phyloP scores from a whole-genome alignment of 139 green algal species.

The Bryopsis sp. region DNA sequence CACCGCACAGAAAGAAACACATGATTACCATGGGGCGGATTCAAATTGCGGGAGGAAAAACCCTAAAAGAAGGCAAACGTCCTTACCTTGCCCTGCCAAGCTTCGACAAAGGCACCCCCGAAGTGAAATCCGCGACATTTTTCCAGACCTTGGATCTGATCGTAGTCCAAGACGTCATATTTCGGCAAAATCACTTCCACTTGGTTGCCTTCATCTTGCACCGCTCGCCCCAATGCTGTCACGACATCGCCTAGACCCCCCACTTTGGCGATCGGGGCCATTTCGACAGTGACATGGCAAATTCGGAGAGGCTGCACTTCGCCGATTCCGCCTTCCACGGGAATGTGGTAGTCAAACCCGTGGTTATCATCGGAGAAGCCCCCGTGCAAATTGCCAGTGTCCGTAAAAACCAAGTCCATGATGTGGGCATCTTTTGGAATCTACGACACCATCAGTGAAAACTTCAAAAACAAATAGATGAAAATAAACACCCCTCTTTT shows the following conservation, averaged over 20 bases:
- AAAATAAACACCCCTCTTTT: neutral
- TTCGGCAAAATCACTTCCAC: constrained; percentile 81
- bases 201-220: constrained; percentile 79
- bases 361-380: constrained; percentile 87
- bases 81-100: constrained; percentile 19
- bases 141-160: constrained; percentile 42
- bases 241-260: constrained; percentile 94
- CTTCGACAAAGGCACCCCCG: constrained; percentile 43
- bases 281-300: constrained; percentile 91
- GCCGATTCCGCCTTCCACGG: constrained; percentile 42
- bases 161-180: constrained; percentile 90
- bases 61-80: too few species aligned
- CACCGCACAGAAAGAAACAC: neutral
- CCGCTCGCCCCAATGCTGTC: constrained; percentile 74
- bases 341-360: constrained; percentile 91
- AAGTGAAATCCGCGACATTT: constrained; percentile 56
- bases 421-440: constrained; percentile 74
- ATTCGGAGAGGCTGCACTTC: constrained; percentile 51
- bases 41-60: too few species aligned
- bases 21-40: too few species aligned
- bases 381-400: constrained; percentile 43
- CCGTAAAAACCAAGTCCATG: constrained; percentile 84
- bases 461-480: neutral
- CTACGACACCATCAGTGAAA: constrained; percentile 17
- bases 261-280: constrained; percentile 97